Percentiles rank a stretch among this genome's conserved stretches.
These are phyloP conservation scores for Cryptosporidium parvum DNA, from an alignment of 169 alveolate genomes.

Conservation along the genomic window DNA sequence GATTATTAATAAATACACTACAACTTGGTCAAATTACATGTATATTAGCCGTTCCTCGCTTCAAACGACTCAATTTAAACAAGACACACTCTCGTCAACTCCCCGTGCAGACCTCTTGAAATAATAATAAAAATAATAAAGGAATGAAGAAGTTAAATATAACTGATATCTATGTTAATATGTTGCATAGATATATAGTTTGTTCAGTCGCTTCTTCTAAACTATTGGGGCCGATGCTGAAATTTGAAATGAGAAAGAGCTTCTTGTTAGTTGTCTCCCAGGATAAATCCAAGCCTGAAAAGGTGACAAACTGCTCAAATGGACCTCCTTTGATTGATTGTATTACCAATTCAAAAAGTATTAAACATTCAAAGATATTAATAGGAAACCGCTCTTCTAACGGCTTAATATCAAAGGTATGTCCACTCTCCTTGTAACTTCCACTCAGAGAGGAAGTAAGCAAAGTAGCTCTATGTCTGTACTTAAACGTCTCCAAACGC, in stretches of 20 bases:
- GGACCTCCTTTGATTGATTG: not conserved
- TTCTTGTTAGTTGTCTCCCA: constrained; percentile 5
- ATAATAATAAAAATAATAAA: not conserved
- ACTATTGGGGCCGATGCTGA: not conserved
- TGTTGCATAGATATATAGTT: not conserved
- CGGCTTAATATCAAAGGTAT: constrained; percentile 1
- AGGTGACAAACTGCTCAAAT: not conserved
- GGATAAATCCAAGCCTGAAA: constrained; percentile 16
- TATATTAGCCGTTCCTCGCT: constrained; percentile 13
- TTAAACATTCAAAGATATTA: not conserved
- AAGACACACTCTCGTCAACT: not conserved
- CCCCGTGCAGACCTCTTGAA: not conserved
- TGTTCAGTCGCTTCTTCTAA: not conserved
- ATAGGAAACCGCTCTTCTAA: not conserved
- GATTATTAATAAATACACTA: constrained; percentile 13
- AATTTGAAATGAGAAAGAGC: not conserved
- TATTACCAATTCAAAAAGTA: constrained; percentile 13
- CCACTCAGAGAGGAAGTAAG: constrained; percentile 20
- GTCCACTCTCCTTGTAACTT: constrained; percentile 21
- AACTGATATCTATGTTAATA: not conserved
- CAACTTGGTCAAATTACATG: constrained; percentile 20
- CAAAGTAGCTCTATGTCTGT: constrained; percentile 7
- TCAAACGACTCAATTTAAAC: constrained; percentile 7
- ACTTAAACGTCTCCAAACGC: constrained; percentile 29
- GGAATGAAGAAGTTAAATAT: not conserved